Percentiles rank a stretch among this genome's conserved stretches.
Evolutionary conservation across 2,329 filamentous ascomycete genomes (phyloP).

Genomic region (Shiraia bambusicola): DNA sequence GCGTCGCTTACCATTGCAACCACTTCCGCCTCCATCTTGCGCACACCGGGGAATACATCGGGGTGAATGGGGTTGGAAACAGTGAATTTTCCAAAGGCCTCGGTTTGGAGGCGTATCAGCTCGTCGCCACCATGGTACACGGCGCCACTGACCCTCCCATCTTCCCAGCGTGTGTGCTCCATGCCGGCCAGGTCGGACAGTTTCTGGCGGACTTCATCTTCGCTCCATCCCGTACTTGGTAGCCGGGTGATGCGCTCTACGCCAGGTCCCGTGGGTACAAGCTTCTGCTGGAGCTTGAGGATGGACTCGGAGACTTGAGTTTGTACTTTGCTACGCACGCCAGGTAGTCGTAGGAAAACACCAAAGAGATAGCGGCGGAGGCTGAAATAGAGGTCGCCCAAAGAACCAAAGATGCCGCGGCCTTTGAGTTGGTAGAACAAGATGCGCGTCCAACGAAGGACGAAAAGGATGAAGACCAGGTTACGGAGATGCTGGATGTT

Average conservation of each 20-base stretch:
- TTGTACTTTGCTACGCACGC: constrained; percentile 82
- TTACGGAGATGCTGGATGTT: constrained; percentile 75
- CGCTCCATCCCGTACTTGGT: constrained; percentile 79
- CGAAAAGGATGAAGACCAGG: constrained; percentile 83
- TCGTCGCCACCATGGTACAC: constrained; percentile 93
- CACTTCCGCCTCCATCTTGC: constrained; percentile 99
- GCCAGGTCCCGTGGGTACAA: constrained; percentile 71
- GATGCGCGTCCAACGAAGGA: constrained; percentile 79
- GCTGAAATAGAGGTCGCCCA: constrained; percentile 71
- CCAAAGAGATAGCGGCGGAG: constrained; percentile 76
- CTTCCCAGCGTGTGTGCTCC: constrained; percentile 96
- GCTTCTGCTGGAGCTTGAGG: constrained; percentile 77
- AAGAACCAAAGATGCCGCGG: constrained; percentile 78
- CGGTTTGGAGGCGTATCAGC: constrained; percentile 79
- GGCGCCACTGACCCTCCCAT: constrained; percentile 88
- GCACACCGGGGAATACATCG: constrained; percentile 94
- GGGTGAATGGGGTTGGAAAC: constrained; percentile 97
- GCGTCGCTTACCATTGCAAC: constrained; percentile 86
- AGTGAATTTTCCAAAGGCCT: constrained; percentile 91
- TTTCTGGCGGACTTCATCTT: constrained; percentile 77
- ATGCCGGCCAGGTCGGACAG: constrained; percentile 76
- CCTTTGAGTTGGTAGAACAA: constrained; percentile 83
- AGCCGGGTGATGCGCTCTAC: constrained; percentile 73
- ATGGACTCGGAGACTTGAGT: constrained; percentile 80
- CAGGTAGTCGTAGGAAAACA: constrained; percentile 81